Percentiles rank a stretch among this genome's conserved stretches.
phyloP scores from a whole-genome alignment of 768 basidiomycete genomes.

The Kwoniella europaea region DNA sequence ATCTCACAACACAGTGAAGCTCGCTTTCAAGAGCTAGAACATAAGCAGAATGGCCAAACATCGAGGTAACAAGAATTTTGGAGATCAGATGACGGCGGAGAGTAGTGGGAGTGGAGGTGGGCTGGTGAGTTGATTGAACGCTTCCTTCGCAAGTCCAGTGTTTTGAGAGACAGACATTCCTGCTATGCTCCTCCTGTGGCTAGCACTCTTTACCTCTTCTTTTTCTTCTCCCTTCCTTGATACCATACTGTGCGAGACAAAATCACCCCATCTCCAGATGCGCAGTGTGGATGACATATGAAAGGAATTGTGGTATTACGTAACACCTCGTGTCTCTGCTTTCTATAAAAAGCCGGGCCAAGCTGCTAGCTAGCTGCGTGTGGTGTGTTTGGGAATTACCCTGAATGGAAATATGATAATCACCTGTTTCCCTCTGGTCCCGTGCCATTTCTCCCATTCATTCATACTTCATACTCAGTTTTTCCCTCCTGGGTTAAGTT shows the following conservation, averaged over 20 bases:
- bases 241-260: no score
- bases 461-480: not conserved
- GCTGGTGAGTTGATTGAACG: not conserved
- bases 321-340: not conserved
- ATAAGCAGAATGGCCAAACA: constrained; percentile 1
- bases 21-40: not conserved
- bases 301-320: not conserved
- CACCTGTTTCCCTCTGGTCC: not conserved
- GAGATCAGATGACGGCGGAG: not conserved
- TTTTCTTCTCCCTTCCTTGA: no score
- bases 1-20: no score
- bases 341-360: not conserved
- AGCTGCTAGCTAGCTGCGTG: not conserved
- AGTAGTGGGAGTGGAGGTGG: not conserved
- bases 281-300: no score
- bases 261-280: no score
- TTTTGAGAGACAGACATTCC: no score
- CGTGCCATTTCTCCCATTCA: not conserved
- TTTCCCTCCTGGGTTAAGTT: not conserved
- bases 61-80: constrained; percentile 2
- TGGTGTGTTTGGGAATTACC: not conserved
- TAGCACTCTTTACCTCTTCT: no score
- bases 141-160: no score
- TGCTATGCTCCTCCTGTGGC: no score
- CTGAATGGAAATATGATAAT: not conserved